These are phyloP conservation scores for Globisporangium echinulatum DNA, from an alignment of 352 stramenopile species.

Conservation along the genomic window DNA sequence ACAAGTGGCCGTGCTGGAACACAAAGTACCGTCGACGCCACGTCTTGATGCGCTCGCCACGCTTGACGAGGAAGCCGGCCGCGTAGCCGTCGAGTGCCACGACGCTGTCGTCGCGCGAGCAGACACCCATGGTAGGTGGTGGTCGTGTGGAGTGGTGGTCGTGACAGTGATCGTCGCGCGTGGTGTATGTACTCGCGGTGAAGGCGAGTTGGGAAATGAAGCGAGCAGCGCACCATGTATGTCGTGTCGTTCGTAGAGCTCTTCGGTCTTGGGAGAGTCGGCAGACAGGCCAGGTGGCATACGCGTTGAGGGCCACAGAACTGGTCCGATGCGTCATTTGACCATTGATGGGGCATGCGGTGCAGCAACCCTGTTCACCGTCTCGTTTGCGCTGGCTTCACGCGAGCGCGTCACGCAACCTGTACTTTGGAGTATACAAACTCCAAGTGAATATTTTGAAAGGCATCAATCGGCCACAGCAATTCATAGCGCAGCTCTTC, in stretches of 20 bases:
- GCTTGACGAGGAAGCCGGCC: constrained; percentile 63
- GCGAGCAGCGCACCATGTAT: too few relatives aligned
- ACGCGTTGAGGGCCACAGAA: not conserved
- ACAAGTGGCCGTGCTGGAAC: constrained; percentile 55
- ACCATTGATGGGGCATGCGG: too few relatives aligned
- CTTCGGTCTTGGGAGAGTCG: too few relatives aligned
- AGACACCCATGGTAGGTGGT: constrained; percentile 5
- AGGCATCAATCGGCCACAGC: too few relatives aligned
- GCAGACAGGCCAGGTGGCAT: not conserved
- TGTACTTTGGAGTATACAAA: not conserved
- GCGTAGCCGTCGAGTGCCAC: constrained; percentile 55
- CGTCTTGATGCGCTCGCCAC: constrained; percentile 61
- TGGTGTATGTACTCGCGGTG: not conserved
- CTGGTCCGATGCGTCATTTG: too few relatives aligned
- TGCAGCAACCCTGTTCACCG: not conserved
- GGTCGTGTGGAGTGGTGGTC: not conserved
- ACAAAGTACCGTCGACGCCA: constrained; percentile 80
- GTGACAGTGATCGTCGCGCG: not conserved
- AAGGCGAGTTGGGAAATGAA: constrained; percentile 5
- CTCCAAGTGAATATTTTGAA: too few relatives aligned
- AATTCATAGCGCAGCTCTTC: too few relatives aligned
- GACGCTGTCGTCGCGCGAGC: constrained; percentile 22
- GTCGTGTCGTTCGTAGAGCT: not conserved
- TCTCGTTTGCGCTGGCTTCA: not conserved
- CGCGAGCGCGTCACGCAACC: not conserved